Conservation (phyloP, 169 alveolate species). For the Theileria parva region DNA sequence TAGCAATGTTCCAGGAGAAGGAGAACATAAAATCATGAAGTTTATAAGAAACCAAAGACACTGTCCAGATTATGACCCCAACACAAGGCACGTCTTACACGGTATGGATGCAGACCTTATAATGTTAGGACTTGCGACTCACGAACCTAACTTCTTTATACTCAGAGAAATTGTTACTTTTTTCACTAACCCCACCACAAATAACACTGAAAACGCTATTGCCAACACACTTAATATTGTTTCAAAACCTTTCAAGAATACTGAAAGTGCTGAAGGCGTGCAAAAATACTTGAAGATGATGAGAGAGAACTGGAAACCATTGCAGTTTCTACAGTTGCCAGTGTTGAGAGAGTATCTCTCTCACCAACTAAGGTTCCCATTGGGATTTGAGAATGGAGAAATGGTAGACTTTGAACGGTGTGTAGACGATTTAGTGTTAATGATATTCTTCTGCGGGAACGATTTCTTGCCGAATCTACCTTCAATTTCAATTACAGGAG, state of each 20-base stretch:
- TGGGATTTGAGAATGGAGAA: conserved; percentile 54
- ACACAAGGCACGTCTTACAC: conserved; percentile 95
- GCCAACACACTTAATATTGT: neutral
- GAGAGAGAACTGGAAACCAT: conserved; percentile 78
- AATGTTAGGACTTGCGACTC: conserved; percentile 96
- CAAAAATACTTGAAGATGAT: conserved; percentile 45
- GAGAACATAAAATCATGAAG: conserved; percentile 98
- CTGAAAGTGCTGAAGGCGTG: neutral
- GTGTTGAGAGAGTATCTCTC: conserved; percentile 80
- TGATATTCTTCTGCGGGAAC: conserved; percentile 96
- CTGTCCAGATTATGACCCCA: conserved; percentile 82
- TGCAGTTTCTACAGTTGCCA: conserved; percentile 79
- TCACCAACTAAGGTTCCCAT: conserved; percentile 67
- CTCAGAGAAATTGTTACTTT: conserved; percentile 90
- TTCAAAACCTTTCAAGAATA: neutral
- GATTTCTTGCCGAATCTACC: conserved; percentile 97
- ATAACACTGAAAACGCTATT: conserved; percentile 6
- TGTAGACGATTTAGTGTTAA: conserved; percentile 94
- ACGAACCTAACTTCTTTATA: conserved; percentile 92
- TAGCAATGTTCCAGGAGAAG: conserved; percentile 98
- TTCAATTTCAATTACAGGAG: conserved; percentile 91
- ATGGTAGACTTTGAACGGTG: conserved; percentile 89
- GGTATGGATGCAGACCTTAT: conserved; percentile 99
- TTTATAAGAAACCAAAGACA: conserved; percentile 88
- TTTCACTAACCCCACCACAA: conserved; percentile 28